Evolutionary conservation across 2,329 filamentous ascomycete species (phyloP).

Genomic region (Pseudopyricularia cyperi): DNA sequence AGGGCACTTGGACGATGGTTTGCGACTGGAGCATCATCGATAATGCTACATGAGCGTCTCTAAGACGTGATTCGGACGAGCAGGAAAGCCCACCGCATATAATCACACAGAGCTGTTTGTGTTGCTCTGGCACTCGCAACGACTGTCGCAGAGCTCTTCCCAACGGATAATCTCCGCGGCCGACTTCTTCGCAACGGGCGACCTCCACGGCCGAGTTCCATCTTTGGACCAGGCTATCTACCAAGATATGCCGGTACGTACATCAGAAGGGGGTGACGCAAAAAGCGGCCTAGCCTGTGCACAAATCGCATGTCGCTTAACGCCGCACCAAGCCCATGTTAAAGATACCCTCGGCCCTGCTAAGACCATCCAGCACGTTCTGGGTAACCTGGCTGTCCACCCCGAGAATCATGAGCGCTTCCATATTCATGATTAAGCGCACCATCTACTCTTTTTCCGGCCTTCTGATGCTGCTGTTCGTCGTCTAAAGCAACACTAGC

Average conservation of each 20-base stretch:
- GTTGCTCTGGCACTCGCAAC: too few relatives aligned
- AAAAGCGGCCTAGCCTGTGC: background rate
- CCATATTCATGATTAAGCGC: constrained; percentile 30
- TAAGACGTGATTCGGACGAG: background rate
- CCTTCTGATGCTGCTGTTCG: constrained; percentile 9
- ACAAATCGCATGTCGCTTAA: background rate
- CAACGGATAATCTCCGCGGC: too few relatives aligned
- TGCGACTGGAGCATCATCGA: constrained; percentile 9
- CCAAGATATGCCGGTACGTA: too few relatives aligned
- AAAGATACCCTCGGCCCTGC: constrained; percentile 37
- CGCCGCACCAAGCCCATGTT: constrained; percentile 35
- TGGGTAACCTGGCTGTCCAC: constrained; percentile 52
- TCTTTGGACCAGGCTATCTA: too few relatives aligned
- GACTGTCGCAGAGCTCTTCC: too few relatives aligned
- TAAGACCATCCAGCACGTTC: constrained; percentile 36
- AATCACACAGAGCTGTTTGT: too few relatives aligned
- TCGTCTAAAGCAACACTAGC: constrained; percentile 34
- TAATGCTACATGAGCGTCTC: background rate
- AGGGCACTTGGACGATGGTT: constrained; percentile 10
- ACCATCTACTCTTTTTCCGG: constrained; percentile 1
- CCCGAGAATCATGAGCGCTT: constrained; percentile 73
- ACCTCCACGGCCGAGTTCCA: too few relatives aligned
- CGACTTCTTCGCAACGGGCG: too few relatives aligned
- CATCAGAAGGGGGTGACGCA: too few relatives aligned
- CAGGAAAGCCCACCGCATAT: too few relatives aligned